Evolutionary conservation across 2,329 filamentous ascomycete species (phyloP).

Genomic region (Ophiobolus disseminans): DNA sequence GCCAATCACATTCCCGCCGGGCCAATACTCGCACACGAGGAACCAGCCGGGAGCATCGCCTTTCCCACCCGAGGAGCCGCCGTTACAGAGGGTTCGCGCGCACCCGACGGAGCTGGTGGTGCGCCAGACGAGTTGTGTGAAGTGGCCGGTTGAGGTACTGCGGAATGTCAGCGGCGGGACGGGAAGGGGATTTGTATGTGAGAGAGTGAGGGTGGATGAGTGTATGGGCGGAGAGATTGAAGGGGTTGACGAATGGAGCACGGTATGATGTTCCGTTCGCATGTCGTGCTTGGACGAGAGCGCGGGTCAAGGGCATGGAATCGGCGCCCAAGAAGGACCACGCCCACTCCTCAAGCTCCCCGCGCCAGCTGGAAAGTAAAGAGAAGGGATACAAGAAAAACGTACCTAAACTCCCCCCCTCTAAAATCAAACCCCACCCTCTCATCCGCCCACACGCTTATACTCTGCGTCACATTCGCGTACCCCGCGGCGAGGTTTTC

Average conservation of each 20-base stretch:
- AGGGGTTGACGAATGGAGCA: too few species aligned
- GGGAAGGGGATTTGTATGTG: too few species aligned
- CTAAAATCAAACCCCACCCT: constrained; percentile 65
- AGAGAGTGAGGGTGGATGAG: too few species aligned
- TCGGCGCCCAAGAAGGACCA: too few species aligned
- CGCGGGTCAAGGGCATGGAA: too few species aligned
- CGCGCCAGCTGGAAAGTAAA: neutral
- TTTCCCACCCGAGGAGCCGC: neutral
- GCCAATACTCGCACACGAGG: constrained; percentile 46
- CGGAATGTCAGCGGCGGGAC: too few species aligned
- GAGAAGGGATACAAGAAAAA: neutral
- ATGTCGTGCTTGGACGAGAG: too few species aligned
- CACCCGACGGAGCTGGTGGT: constrained; percentile 21
- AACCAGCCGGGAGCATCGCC: constrained; percentile 23
- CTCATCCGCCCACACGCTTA: constrained; percentile 73
- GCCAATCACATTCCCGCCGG: constrained; percentile 32
- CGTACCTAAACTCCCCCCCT: constrained; percentile 43
- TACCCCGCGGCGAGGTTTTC: constrained; percentile 79
- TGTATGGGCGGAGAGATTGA: too few species aligned
- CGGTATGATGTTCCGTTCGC: too few species aligned
- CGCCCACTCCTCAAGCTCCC: too few species aligned
- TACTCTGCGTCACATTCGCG: constrained; percentile 62
- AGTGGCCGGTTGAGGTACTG: constrained; percentile 53
- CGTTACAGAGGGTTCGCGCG: constrained; percentile 10
- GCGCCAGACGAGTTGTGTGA: constrained; percentile 39